phyloP scores from a whole-genome alignment of 2,329 filamentous ascomycete genomes.

The Graphiopsis chlorocephala region DNA sequence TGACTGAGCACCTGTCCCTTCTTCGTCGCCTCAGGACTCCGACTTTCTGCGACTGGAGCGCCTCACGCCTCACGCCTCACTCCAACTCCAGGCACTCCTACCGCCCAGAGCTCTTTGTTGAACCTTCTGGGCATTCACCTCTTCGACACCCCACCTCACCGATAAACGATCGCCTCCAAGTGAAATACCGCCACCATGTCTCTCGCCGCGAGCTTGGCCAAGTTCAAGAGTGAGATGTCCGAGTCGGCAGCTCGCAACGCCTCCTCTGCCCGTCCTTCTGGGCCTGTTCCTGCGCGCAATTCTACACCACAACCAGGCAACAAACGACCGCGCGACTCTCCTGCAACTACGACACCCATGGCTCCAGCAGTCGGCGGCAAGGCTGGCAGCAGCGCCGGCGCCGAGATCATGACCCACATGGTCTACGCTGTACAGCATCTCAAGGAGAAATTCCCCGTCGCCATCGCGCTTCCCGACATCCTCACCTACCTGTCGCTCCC shows the following conservation, averaged over 20 bases:
- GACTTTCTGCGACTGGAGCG: background rate
- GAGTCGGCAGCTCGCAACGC: conserved; percentile 32
- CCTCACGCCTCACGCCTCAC: background rate
- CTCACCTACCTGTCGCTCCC: conserved; percentile 74
- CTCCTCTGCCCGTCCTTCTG: conserved; percentile 25
- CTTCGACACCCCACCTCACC: background rate
- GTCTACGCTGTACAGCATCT: conserved; percentile 83
- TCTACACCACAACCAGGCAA: conserved; percentile 16
- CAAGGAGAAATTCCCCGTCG: conserved; percentile 61
- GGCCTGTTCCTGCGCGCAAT: conserved; percentile 23
- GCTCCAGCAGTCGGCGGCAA: conserved; percentile 23
- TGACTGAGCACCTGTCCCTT: background rate
- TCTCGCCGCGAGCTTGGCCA: conserved; percentile 28
- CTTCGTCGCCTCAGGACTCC: background rate
- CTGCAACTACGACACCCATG: background rate
- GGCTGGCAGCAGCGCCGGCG: conserved; percentile 61
- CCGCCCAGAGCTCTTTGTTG: conserved; percentile 31
- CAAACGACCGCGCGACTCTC: conserved; percentile 11
- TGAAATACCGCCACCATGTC: conserved; percentile 26
- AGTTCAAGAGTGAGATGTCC: conserved; percentile 32
- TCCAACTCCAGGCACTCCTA: background rate
- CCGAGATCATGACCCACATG: conserved; percentile 82
- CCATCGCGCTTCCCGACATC: conserved; percentile 72
- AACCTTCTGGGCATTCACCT: conserved; percentile 24
- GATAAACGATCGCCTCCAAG: background rate